Percentiles rank a stretch among this genome's conserved stretches.
phyloP scores from a whole-genome alignment of 108 stramenopile species.

The Pseudonitzschia delicatissima region DNA sequence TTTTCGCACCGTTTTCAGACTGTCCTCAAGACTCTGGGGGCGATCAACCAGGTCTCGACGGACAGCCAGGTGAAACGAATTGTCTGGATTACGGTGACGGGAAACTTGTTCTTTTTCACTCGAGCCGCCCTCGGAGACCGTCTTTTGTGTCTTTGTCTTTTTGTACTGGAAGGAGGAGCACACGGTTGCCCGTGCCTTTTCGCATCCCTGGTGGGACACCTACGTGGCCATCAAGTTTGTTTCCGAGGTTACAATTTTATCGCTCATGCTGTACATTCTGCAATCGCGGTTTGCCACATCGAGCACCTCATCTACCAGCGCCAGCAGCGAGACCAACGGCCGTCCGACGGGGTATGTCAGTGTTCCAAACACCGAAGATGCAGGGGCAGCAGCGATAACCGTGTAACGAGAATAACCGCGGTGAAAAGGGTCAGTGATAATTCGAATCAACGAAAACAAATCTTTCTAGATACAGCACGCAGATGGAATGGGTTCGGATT shows the following conservation, averaged over 20 bases:
- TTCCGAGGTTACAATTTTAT: slow-evolving; percentile 85
- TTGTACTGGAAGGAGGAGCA: slow-evolving; percentile 76
- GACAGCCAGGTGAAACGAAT: slow-evolving; percentile 93
- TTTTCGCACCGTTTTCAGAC: slow-evolving; percentile 93
- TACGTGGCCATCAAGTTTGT: slow-evolving; percentile 86
- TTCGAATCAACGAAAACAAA: no score
- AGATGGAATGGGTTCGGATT: no score
- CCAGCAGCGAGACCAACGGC: background rate
- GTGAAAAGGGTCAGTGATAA: no score
- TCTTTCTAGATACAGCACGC: no score
- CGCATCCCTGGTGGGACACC: slow-evolving; percentile 81
- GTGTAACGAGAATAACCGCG: background rate
- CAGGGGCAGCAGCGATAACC: background rate
- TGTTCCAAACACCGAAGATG: slow-evolving; percentile 32
- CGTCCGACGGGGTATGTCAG: slow-evolving; percentile 30
- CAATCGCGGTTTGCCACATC: slow-evolving; percentile 72
- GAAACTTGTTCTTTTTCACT: slow-evolving; percentile 93
- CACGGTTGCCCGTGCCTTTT: slow-evolving; percentile 75
- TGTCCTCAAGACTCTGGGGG: slow-evolving; percentile 90
- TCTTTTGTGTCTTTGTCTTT: slow-evolving; percentile 66
- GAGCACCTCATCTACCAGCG: slow-evolving; percentile 5
- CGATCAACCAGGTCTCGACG: slow-evolving; percentile 94
- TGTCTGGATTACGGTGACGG: slow-evolving; percentile 93
- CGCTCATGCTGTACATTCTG: slow-evolving; percentile 90
- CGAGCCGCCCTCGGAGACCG: slow-evolving; percentile 84